A percentile compares a stretch with the other conserved stretches of the same genome.
phyloP scores from a whole-genome alignment of 768 basidiomycete genomes.

The Tricholoma bakamatsutake region DNA sequence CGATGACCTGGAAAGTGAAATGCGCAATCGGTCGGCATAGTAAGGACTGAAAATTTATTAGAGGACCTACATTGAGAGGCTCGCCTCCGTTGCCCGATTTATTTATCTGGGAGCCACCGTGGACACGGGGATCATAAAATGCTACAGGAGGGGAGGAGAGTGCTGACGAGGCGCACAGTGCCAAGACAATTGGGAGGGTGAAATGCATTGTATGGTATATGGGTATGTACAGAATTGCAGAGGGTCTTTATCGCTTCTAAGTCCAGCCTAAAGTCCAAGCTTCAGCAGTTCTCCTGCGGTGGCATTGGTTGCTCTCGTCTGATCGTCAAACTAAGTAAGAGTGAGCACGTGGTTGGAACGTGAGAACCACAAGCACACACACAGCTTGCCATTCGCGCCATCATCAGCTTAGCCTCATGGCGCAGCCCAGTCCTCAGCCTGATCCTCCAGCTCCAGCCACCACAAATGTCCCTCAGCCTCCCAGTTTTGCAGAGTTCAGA shows the following conservation, averaged over 20 bases:
- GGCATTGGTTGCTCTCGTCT: no score
- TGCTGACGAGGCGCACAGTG: neutral
- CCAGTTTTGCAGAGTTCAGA: conserved; percentile 36
- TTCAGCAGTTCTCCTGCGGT: no score
- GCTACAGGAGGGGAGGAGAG: no score
- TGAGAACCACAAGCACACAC: no score
- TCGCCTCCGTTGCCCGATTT: conserved; percentile 20
- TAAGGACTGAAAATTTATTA: neutral
- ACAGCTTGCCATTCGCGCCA: no score
- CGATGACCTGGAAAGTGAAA: conserved; percentile 36
- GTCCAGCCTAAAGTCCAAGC: no score
- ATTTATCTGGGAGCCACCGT: conserved; percentile 19
- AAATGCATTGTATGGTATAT: neutral
- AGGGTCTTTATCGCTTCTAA: no score
- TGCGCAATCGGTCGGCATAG: neutral
- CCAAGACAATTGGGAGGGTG: neutral
- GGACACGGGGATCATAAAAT: conserved; percentile 16
- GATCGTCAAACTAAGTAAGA: no score
- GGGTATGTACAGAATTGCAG: no score
- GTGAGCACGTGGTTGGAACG: neutral
- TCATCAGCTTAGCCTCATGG: no score
- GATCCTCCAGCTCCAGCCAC: neutral
- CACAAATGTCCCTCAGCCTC: conserved; percentile 24
- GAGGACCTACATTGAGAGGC: conserved; percentile 23
- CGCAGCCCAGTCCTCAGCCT: neutral